Evolutionary conservation across 75 land plant species (phyloP), one percentile per base, ranked within the genome.

Genomic region (Ceratopteris richardii): DNA sequence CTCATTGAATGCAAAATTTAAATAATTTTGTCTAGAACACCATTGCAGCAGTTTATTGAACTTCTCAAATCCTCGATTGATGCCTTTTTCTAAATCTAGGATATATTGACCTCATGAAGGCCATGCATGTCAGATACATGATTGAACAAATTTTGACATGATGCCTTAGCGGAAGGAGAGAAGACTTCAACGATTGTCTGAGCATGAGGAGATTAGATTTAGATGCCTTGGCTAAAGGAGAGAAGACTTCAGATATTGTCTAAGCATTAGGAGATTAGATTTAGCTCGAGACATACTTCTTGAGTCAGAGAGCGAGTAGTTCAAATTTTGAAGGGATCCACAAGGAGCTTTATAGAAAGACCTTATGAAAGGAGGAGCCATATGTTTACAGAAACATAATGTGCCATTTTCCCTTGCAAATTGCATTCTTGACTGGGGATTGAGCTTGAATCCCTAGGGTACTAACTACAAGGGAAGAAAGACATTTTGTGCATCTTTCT

Each of bases 191-290:
- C n/a, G n/a, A n/a, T n/a, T n/a, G n/a, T n/a, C n/a, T n/a, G n/a
- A n/a, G n/a, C n/a, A n/a, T n/a, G n/a, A n/a, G n/a, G n/a, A n/a
- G n/a, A n/a, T n/a, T n/a, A n/a, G n/a, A n/a, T n/a, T n/a, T n/a
- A n/a, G n/a, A n/a, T n/a, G n/a, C n/a, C 51, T 66, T 63, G 85
- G 90, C 0, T 67, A 73, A 21, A 67, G 87, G 24, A 72, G 73
- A 31, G 72, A 72, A 44, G 82, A 88, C 16, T 82, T 81, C 41
- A 77, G 61, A 42, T 82, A 93, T 75, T 74, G 71, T 61, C 85
- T 76, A 43, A 75, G 80, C 44, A 85, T 82, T 42, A 93, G 89
- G 59, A 85, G 98, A 64, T 54, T 93, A 21, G 96, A 89, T 1
- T 46, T 85, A 58, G 76, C 96, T 51, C 87, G 87, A 23, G 82